Conservation (phyloP, 1,284 basidiomycete species). For the Papiliotrema laurentii region DNA sequence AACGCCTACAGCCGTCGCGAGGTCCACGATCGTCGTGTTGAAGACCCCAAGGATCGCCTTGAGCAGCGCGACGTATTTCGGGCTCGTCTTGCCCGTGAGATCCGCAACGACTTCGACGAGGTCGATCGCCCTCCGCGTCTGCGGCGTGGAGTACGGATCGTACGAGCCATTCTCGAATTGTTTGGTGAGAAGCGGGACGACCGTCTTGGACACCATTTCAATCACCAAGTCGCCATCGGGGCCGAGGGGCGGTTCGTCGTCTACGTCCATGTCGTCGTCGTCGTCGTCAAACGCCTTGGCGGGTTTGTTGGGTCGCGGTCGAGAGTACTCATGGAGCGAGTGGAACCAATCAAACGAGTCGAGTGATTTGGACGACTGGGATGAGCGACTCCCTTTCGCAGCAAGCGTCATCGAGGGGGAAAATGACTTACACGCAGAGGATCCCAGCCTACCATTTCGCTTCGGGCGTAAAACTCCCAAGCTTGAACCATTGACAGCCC, state of each 20-base stretch:
- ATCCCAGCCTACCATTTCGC: conserved; percentile 84
- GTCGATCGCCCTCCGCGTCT: conserved; percentile 64
- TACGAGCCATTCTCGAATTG: conserved; percentile 68
- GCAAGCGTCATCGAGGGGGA: too few relatives aligned
- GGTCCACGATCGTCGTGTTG: conserved; percentile 54
- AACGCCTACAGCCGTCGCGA: conserved; percentile 50
- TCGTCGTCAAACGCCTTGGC: conserved; percentile 16
- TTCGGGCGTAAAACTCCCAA: conserved; percentile 92
- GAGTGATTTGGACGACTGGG: conserved; percentile 58
- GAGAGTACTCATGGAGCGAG: conserved; percentile 70
- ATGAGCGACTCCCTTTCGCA: too few relatives aligned
- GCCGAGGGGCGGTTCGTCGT: conserved; percentile 57
- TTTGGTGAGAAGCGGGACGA: conserved; percentile 70
- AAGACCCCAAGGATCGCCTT: conserved; percentile 62
- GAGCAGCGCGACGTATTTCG: conserved; percentile 66
- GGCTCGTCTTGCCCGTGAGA: conserved; percentile 62
- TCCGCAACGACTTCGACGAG: conserved; percentile 75
- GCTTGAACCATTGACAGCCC: conserved; percentile 81
- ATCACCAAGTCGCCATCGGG: conserved; percentile 83
- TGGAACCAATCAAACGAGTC: conserved; percentile 82
- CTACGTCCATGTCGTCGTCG: conserved; percentile 48
- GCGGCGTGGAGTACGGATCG: conserved; percentile 71
- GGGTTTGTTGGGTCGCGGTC: conserved; percentile 45
- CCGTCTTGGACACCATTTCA: conserved; percentile 76
- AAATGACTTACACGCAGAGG: conserved; percentile 63